These are phyloP conservation scores for Malus hybrid DNA, from an alignment of 331 rosid species.

Conservation along the genomic window DNA sequence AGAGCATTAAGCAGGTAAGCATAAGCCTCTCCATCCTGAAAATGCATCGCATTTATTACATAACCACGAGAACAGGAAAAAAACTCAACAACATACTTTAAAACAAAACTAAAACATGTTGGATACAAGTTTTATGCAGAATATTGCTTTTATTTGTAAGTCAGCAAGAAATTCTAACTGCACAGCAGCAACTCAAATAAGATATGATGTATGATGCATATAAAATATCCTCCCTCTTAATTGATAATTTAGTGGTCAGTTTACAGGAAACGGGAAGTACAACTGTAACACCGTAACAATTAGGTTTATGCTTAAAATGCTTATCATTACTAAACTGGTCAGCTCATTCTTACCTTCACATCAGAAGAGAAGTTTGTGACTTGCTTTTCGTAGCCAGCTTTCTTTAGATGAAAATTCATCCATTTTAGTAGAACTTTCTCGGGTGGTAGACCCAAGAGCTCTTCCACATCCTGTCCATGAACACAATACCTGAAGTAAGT, in stretches of 20 bases:
- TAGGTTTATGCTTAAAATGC: neutral
- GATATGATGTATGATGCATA: neutral
- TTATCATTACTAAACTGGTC: neutral
- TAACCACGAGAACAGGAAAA: conserved; percentile 3
- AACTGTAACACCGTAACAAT: neutral
- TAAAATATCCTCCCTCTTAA: neutral
- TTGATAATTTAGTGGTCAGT: neutral
- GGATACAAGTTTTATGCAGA: neutral
- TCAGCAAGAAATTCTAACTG: neutral
- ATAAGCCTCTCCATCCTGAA: conserved; percentile 97
- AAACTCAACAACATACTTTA: neutral
- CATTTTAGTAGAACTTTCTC: conserved; percentile 93
- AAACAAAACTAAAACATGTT: neutral
- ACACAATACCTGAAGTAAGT: conserved; percentile 4
- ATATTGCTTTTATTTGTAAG: neutral
- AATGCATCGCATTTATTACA: conserved; percentile 9
- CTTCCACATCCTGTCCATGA: conserved; percentile 86
- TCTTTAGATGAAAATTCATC: conserved; percentile 98
- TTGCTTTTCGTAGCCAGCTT: conserved; percentile 86
- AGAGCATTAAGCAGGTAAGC: conserved; percentile 85
- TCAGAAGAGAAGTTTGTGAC: conserved; percentile 97
- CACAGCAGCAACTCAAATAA: neutral
- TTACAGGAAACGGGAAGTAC: neutral
- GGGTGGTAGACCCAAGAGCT: conserved; percentile 86
- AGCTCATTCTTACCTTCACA: conserved; percentile 57